Evolutionary conservation across 202 grass and related monocot genomes (phyloP), one percentile per base, ranked within the genome.

Genomic region (Elaeis oleifera): DNA sequence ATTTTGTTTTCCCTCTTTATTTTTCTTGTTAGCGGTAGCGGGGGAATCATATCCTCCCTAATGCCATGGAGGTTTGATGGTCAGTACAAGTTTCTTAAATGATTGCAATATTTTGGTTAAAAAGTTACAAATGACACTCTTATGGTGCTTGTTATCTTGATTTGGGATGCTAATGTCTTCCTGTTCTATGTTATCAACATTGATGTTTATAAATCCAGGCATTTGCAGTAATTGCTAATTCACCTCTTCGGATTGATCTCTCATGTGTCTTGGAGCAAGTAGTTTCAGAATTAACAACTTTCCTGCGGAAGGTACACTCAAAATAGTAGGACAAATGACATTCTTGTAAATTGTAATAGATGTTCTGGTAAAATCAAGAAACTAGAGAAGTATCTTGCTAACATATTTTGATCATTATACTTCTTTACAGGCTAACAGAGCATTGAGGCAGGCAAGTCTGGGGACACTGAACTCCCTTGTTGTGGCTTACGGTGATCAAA

Each of bases 191-290:
- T 27, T 26, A 18, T 54, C 22, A 11, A 39, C 36, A 18, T 44
- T 44, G 16, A 23, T 56, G 53, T 56, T 24, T 18, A 16, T 68
- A 28, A 56, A 15, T 56, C 4, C 69, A 99, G 94, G 85, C 94
- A 82, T 99, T 99, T 84, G 78, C 94, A 49, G 94, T 99, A 57
- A 99, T 99, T 82, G 94, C 94, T 0, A 86, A 74, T 52, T 99
- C 94, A 25, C 83, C 94, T 58, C 88, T 89, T 81, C 73, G 49
- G 44, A 89, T 99, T 57, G 79, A 99, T 75, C 85, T 99, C 25
- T 79, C 80, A 4, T 89, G 88, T 25, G 88, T 94, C 23, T 79
- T 99, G 52, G 88, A 99, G 71, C 88, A 87, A 82, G 85, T 99
- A 48, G 71, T 94, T 84, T 99, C 94, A 72, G 88, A 99, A 76